These are phyloP conservation scores for Zea luxurians DNA, from an alignment of 176 grass and related monocot genomes.

Conservation along the genomic window DNA sequence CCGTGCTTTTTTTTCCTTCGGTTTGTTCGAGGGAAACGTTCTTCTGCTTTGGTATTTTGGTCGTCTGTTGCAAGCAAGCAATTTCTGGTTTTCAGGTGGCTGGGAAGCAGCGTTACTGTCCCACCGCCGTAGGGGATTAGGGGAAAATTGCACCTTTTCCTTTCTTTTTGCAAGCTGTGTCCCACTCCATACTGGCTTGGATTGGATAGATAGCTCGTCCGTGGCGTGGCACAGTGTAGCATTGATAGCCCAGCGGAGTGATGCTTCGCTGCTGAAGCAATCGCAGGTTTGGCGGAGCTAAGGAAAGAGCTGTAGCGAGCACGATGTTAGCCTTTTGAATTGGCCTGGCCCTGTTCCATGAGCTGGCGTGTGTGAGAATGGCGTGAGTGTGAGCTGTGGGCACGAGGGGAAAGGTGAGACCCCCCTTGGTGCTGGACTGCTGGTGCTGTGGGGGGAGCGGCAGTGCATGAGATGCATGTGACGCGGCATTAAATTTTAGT, in stretches of 20 bases:
- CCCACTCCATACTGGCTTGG: not conserved
- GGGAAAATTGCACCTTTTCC: too few relatives aligned
- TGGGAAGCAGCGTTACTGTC: not conserved
- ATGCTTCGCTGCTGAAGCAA: not conserved
- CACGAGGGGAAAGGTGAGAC: slow-evolving; percentile 8
- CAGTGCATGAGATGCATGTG: not conserved
- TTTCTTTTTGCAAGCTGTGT: not conserved
- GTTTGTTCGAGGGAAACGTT: not conserved
- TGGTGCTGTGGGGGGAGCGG: not conserved
- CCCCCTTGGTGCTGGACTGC: not conserved
- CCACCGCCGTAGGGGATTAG: not conserved
- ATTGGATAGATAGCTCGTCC: not conserved
- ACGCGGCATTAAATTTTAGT: not conserved
- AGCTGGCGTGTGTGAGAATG: slow-evolving; percentile 19
- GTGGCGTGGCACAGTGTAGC: not conserved
- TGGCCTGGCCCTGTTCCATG: not conserved
- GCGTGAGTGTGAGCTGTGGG: slow-evolving; percentile 14
- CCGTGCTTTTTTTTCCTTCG: not conserved
- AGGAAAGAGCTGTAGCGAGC: not conserved
- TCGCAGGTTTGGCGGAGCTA: slow-evolving; percentile 6
- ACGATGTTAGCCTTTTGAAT: not conserved
- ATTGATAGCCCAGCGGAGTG: not conserved
- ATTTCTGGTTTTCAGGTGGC: not conserved
- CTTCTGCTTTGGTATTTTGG: not conserved
- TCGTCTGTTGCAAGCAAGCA: not conserved